Evolutionary conservation across 768 basidiomycete species (phyloP).

Genomic region (Postia placenta): DNA sequence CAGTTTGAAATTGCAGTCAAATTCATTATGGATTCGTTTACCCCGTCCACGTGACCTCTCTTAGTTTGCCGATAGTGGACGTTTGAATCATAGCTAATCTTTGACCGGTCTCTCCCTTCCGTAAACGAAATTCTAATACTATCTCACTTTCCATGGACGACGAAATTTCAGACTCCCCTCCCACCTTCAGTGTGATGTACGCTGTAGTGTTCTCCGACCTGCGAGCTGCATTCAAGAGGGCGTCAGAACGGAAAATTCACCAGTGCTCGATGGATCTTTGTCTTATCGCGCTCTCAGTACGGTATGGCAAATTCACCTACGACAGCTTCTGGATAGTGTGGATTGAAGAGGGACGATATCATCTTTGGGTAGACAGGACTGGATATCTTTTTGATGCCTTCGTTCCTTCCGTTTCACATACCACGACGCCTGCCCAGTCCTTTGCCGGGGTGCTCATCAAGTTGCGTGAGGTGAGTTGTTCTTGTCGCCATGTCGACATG

Average conservation of each 20-base stretch:
- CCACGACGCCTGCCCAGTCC: slow-evolving; percentile 23
- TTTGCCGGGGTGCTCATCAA: slow-evolving; percentile 31
- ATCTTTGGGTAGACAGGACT: slow-evolving; percentile 26
- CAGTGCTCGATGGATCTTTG: slow-evolving; percentile 35
- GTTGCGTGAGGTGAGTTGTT: slow-evolving; percentile 33
- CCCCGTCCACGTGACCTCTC: too few relatives aligned
- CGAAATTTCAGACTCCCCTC: too few relatives aligned
- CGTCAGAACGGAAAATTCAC: slow-evolving; percentile 8
- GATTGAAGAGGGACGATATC: too few relatives aligned
- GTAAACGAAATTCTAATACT: too few relatives aligned
- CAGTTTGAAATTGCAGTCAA: too few relatives aligned
- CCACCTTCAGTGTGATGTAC: not conserved
- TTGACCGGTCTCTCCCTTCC: too few relatives aligned
- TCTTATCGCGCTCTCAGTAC: slow-evolving; percentile 35
- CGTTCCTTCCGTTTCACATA: slow-evolving; percentile 15
- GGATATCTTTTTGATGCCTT: slow-evolving; percentile 48
- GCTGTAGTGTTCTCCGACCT: not conserved
- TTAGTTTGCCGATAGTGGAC: too few relatives aligned
- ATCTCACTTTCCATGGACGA: too few relatives aligned
- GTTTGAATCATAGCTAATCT: too few relatives aligned
- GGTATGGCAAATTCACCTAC: slow-evolving; percentile 26
- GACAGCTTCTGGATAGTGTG: too few relatives aligned
- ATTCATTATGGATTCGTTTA: too few relatives aligned
- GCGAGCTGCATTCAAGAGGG: not conserved
- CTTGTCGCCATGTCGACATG: not conserved